Evolutionary conservation across 2,329 filamentous ascomycete species (phyloP), one percentile per base, ranked within the genome.

Genomic region (Lachnellula subtilissima): DNA sequence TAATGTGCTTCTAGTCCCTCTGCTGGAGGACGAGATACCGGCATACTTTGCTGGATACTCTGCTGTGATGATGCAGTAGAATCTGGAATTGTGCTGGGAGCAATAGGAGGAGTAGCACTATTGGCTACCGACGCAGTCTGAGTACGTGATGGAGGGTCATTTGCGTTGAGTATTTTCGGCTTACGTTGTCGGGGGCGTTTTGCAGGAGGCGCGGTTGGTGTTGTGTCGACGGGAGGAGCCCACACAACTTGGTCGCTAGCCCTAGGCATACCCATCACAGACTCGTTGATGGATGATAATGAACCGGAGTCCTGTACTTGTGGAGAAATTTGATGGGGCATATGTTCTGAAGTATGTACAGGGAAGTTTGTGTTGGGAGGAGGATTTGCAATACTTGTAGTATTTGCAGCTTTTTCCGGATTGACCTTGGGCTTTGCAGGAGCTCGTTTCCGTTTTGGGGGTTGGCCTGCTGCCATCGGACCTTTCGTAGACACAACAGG

Each of bases 111-210:
- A 19, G 67, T 69, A n/a, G 61, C 61, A 54, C 54, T 63, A 51
- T 61, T 68, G 25, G 63, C 61, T 23, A 63, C 61, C 35, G 66
- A 65, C 40, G 62, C 62, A 49, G 61, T 63, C 48, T 65, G 65
- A 53, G 58, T 66, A 40, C 54, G 59, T 47, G 62, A 56, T 9
- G 63, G 59, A 43, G 63, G 58, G 47, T 70, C 52, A 56, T 57
- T 48, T 35, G 58, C 14, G 50, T 59, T 64, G 15, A 67, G 45
- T 14, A 70, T 69, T 48, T 70, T 73, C 17, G 65, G 65, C 54
- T 74, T 76, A 12, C 72, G 67, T 53, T 73, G 72, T 32, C 74
- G 69, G 53, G 70, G 71, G 32, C 72, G 67, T 56, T 76, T 76
- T 2, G 72, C 57, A 42, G 69, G 62, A 12, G 73, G 71, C 1